Percentiles rank a stretch among this genome's conserved stretches.
Evolutionary conservation across 306 rosid genomes (phyloP).

Genomic region (Malus asiatica): DNA sequence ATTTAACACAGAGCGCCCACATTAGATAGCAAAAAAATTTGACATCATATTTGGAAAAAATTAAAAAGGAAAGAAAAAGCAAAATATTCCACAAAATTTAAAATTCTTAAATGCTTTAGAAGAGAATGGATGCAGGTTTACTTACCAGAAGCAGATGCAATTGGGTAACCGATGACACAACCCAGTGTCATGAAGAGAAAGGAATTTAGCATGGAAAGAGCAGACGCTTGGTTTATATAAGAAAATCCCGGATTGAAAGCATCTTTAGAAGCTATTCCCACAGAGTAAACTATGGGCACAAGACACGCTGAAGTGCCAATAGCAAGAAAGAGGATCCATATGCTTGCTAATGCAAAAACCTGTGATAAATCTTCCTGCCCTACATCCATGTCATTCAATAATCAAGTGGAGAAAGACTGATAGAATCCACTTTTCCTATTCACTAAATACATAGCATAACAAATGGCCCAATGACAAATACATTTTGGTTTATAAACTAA

Average conservation of each 20-base stretch:
- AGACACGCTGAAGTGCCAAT: conserved; percentile 61
- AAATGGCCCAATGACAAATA: not conserved
- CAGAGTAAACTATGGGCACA: conserved; percentile 51
- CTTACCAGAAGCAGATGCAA: conserved; percentile 78
- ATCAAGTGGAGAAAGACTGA: conserved; percentile 25
- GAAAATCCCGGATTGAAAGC: conserved; percentile 39
- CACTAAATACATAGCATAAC: conserved; percentile 2
- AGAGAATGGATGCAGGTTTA: not conserved
- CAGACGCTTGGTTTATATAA: conserved; percentile 36
- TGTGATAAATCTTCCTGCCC: conserved; percentile 97
- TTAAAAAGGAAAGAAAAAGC: not conserved
- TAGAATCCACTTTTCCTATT: not conserved
- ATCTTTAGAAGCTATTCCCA: conserved; percentile 48
- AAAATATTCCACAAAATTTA: not conserved
- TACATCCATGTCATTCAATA: conserved; percentile 85
- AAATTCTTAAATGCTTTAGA: not conserved
- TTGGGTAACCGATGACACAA: conserved; percentile 57
- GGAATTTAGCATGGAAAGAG: conserved; percentile 42
- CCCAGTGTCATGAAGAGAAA: conserved; percentile 50
- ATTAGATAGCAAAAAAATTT: not conserved
- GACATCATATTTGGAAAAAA: not conserved
- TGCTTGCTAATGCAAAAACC: conserved; percentile 74
- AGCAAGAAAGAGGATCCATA: conserved; percentile 70
- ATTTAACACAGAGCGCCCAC: not conserved
- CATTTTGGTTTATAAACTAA: not conserved